phyloP scores from a whole-genome alignment of 805 yeast genomes.

The Trichomonascus vanleenenianus region DNA sequence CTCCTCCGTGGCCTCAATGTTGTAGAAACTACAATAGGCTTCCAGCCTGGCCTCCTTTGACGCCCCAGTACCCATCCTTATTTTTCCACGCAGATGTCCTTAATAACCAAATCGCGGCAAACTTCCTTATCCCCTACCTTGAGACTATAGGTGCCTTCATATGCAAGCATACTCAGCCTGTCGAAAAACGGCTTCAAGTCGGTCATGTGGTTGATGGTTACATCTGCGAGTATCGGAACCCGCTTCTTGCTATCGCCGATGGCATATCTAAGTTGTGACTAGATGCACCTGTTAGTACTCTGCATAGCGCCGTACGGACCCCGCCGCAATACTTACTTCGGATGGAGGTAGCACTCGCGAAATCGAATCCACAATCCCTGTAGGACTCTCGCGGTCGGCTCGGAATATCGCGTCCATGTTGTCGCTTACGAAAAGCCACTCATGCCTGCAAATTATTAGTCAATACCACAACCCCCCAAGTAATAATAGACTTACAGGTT shows the following conservation, averaged over 20 bases:
- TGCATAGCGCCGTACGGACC: background rate
- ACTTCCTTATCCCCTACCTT: conserved; percentile 33
- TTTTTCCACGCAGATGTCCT: conserved; percentile 45
- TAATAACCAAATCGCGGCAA: conserved; percentile 49
- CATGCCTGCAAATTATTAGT: conserved; percentile 28
- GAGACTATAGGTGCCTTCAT: conserved; percentile 57
- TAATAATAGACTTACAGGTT: conserved; percentile 33
- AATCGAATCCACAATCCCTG: conserved; percentile 43
- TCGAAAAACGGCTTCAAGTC: conserved; percentile 59
- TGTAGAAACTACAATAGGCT: background rate
- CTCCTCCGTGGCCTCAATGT: no score
- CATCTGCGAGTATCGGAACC: no score
- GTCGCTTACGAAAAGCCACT: conserved; percentile 81
- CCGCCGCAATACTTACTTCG: conserved; percentile 12
- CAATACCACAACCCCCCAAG: background rate
- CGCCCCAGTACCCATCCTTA: background rate
- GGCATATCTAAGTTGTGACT: no score
- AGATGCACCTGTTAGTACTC: conserved; percentile 9
- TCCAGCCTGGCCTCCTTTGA: background rate
- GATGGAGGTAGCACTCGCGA: conserved; percentile 18
- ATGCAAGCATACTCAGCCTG: conserved; percentile 53
- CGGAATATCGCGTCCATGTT: conserved; percentile 50
- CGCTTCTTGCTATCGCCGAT: no score
- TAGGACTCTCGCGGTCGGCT: conserved; percentile 20
- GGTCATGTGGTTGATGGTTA: conserved; percentile 28